Percentiles rank a stretch among this genome's conserved stretches.
phyloP scores from a whole-genome alignment of 2,329 filamentous ascomycete genomes.

The Fusarium falciforme region DNA sequence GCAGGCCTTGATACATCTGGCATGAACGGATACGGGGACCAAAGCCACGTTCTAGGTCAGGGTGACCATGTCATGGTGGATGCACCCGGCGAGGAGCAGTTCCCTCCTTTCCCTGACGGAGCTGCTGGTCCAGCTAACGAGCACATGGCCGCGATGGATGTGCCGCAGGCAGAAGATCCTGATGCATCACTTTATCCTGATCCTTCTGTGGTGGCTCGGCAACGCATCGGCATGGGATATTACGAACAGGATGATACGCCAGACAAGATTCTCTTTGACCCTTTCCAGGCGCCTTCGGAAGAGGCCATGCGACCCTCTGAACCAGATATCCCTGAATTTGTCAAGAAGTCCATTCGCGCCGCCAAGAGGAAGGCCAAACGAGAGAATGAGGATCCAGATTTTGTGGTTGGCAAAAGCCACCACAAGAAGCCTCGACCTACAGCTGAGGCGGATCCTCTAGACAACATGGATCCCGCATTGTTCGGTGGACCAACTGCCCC shows the following conservation, averaged over 20 bases:
- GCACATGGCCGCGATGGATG: slow-evolving; percentile 6
- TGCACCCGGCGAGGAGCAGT: slow-evolving; percentile 8
- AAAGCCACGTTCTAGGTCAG: slow-evolving; percentile 48
- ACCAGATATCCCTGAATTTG: slow-evolving; percentile 63
- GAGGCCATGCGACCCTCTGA: slow-evolving; percentile 57
- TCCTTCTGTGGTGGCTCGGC: slow-evolving; percentile 58
- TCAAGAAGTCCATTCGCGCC: slow-evolving; percentile 65
- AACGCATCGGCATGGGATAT: slow-evolving; percentile 69
- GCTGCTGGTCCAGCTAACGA: slow-evolving; percentile 4
- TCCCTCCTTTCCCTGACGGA: slow-evolving; percentile 19
- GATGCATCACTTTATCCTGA: slow-evolving; percentile 60
- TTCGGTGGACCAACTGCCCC: slow-evolving; percentile 47
- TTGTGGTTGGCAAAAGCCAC: slow-evolving; percentile 56
- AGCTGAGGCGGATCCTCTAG: slow-evolving; percentile 47
- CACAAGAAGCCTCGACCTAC: slow-evolving; percentile 54
- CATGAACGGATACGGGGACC: slow-evolving; percentile 46
- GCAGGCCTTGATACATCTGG: slow-evolving; percentile 10
- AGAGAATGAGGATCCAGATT: slow-evolving; percentile 67
- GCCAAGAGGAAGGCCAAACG: slow-evolving; percentile 65
- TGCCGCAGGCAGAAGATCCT: slow-evolving; percentile 43
- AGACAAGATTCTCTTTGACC: slow-evolving; percentile 70
- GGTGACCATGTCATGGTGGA: slow-evolving; percentile 19
- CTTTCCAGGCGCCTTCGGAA: slow-evolving; percentile 64
- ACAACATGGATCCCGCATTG: slow-evolving; percentile 65
- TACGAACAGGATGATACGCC: slow-evolving; percentile 69